Evolutionary conservation across 2,329 filamentous ascomycete genomes (phyloP).

Genomic region (Ophiostoma quercus): DNA sequence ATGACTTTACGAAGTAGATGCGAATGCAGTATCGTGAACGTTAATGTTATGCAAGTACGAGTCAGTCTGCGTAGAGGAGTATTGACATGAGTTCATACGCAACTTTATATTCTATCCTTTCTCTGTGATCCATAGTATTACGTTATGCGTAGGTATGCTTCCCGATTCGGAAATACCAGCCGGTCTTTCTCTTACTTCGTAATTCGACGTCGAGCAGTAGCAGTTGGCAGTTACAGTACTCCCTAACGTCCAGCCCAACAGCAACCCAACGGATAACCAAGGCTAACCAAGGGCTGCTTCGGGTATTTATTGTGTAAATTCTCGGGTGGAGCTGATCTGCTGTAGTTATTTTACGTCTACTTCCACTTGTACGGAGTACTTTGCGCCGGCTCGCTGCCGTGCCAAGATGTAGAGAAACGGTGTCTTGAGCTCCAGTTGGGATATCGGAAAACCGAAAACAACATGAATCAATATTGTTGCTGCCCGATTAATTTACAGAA

Average conservation of each 20-base stretch:
- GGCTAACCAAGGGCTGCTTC: not conserved
- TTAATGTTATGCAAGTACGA: not conserved
- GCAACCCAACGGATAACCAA: not conserved
- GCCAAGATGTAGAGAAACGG: not conserved
- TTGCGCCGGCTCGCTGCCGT: slow-evolving; percentile 3
- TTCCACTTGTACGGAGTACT: not conserved
- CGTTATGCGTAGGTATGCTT: not conserved
- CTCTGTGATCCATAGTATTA: not conserved
- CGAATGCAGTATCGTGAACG: not conserved
- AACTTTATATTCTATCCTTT: not conserved
- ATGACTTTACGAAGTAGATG: not conserved
- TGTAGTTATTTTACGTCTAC: not conserved
- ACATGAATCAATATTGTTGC: too few species aligned
- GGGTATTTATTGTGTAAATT: not conserved
- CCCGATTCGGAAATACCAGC: not conserved
- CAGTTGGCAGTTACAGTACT: too few species aligned
- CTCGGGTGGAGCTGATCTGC: not conserved
- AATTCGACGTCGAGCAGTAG: too few species aligned
- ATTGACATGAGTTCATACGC: not conserved
- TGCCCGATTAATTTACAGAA: not conserved
- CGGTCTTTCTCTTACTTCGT: too few species aligned
- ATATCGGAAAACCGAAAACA: too few species aligned
- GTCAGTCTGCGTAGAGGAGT: too few species aligned
- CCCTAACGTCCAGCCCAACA: not conserved
- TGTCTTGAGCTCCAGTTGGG: too few species aligned